Evolutionary conservation across 164 flowering plant species (phyloP), one percentile per base, ranked within the genome.

Genomic region (Dillenia turbinata): DNA sequence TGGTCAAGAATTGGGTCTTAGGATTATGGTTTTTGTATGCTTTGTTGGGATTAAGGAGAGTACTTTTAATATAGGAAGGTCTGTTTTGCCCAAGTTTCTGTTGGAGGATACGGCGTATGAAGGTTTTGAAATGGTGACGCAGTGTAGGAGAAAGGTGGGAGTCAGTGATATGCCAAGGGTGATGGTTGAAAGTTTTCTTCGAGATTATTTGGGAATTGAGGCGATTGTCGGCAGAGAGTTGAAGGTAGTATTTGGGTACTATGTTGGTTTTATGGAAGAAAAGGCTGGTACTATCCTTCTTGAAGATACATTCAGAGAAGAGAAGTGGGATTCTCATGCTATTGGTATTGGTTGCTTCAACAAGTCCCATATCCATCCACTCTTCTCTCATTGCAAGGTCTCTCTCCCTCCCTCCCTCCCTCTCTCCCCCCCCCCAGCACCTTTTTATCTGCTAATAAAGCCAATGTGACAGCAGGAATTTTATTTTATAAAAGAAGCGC

Each of bases 31-130:
- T 8, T 67, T 89, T 62, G 69, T 89, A 8, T 66, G 79, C 47
- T 83, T 85, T 66, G 63, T 72, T 47, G 90, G 92, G 64, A 44
- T 89, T 0, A 85, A 75, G 47, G 65, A 68, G 40, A 73, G 73
- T 0, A 62, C 62, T 17, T 78, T 82, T 55, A 64, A 58, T 57
- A 59, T 76, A 9, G 85, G 89, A 26, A 79, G 65, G n/a, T 51
- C 86, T 22, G 88, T 85, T 24, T 51, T 88, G 69, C 89, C 89
- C 8, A 85, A 82, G 77, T 81, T 78, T 24, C 83, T 82, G 61
- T 53, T 85, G 10, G 85, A 82, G 56, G 82, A 85, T 67, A 75
- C 80, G 47, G 78, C 81, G 15, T 9, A 26, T 14, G 83, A 81
- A 62, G 78, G 79, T 5, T 84, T 73, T 61, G 78, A 81, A 59